Base-by-base conservation (phyloP, 305 asterid genomes). In the Fraxinus angustifolia region DNA sequence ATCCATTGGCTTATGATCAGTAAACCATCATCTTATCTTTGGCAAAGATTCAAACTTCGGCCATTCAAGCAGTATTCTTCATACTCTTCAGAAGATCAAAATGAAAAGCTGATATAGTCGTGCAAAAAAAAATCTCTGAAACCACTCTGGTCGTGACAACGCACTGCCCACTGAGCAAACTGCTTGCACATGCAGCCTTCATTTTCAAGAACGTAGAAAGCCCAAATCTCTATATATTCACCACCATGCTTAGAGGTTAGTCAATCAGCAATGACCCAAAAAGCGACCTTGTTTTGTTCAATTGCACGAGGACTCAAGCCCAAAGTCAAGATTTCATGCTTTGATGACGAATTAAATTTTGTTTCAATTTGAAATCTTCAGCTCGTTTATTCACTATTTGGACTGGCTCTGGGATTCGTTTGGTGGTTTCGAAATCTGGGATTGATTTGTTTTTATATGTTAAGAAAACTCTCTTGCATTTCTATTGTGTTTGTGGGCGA, bases 141-240 rank as follows among this genome's bases (percentile, higher is more conserved):
- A 82, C 86, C 60, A 77, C 89, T 82, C 93, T 31, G 92, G 93
- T 5, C 87, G 87, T 48, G 91, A 90, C 80, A 82, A 3, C 19
- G 65, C 84, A 4, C 86, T 92, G 90, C 73, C 88, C 92, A 11
- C 76, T 87, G 38, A 90, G 97, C 90, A 91, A 91, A 76, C 90
- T 92, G 75, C 93, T 92, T 42, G 97, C 92, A 2, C 85, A 81
- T 75, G 90, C 92, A 36, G 78, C 86, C 87, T 86, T 86, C 11
- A 83, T 92, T 82, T 91, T 92, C 88, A 78, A 82, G 28, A 78
- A 70, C 42, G 84, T 85, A 30, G 31, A 79, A 76, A 82, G 3
- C 81, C 93, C 93, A 74, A 92, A 91, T 84, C 89, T 88, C 68
- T 92, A 75, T 87, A 90, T 88, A 93, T 87, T 79, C 79, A 92